Base-by-base conservation (phyloP, 306 rosid species). In the Aeschynomene evenia region DNA sequence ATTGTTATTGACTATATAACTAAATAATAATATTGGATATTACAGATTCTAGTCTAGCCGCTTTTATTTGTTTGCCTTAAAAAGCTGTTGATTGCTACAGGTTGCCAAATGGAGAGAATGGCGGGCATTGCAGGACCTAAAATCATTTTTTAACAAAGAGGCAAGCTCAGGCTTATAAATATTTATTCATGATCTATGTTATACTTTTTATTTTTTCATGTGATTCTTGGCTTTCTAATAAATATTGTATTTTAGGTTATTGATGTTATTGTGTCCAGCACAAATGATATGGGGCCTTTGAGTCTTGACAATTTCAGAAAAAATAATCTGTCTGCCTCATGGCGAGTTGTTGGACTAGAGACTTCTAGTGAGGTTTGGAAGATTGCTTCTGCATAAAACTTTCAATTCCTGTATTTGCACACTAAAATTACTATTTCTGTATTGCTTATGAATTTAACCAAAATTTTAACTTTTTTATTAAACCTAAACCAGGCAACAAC, bases 301-400 rank as follows among this genome's bases (percentile, higher is more conserved):
- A 89, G 90, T 81, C 95, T 91, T 73, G 97, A 89, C 71, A 74
- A 72, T 75, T 84, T 95, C 71, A 83, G 87, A 45, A 89, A 91
- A 83, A 87, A 77, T 52, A 89, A 84, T 65, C 72, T 89, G 75
- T 89, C 95, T 15, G 95, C 88, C 64, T 91, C 95, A 12, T 95
- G 95, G 97, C 82, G 77, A 73, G 71, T 79, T 50, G 81, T 23
- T 80, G 88, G 84, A 54, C 80, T 26, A 57, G 88, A 78, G 63
- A 58, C 72, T 80, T 69, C 83, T 49, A 70, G 70, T 73, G 84
- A 91, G 96, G 99, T 94, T 78, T 66, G 89, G 72, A 78, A 70
- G 68, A 74, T 43, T 66, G 63, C 74, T 83, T 77, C 69, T 78
- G 33, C 75, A 33, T 68, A 42, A 49, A 73, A 54, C 59, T 68